Evolutionary conservation across 768 basidiomycete species (phyloP), one percentile per base, ranked within the genome.

Genomic region (Pholiota microspora): DNA sequence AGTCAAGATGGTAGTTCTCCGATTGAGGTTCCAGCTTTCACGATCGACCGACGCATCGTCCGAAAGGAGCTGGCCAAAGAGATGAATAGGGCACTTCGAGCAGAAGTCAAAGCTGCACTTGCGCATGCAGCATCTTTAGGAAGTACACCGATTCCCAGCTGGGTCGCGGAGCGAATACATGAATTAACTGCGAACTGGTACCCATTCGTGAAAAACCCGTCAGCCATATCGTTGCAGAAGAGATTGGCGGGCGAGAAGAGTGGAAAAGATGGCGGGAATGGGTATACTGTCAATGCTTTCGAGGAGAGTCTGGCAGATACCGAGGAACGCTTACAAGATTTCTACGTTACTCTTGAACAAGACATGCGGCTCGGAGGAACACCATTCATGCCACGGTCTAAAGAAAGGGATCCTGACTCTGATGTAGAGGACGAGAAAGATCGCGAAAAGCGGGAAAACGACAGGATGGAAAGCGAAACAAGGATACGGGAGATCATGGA

Each of bases 401-500:
- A 58, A 56, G 68, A 70, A 27, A 68, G 65, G 21, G 67, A 57
- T 15, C 35, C 54, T 1, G 62, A 67, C 6, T 53, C 52, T 21
- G 50, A 72, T 63, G 58, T 70, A 62, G 59, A 69, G 59, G 65
- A 65, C 45, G 69, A 64, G 55, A 59, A 60, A 23, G 62, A 66
- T 46, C 54, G 69, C 25, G 77, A 77, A 42, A 70, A 69, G 4
- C 67, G 65, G 16, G 64, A 64, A 23, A 66, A 66, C 46, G 68
- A 69, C 44, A 69, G 68, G 66, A 64, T 68, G 49, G 68, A 72
- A 44, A 66, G 73, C 28, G 82, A 82, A 42, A 70, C 69, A 1
- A 75, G 70, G 55, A 77, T 88, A 46, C 77, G 77, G 23, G 79
- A 81, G 28, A 73, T 88, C 18, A 76, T 94, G 59, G 92, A 93